Evolutionary conservation across 2,329 filamentous ascomycete genomes (phyloP), one percentile per base, ranked within the genome.

Genomic region (Pseudofabraea citricarpa): DNA sequence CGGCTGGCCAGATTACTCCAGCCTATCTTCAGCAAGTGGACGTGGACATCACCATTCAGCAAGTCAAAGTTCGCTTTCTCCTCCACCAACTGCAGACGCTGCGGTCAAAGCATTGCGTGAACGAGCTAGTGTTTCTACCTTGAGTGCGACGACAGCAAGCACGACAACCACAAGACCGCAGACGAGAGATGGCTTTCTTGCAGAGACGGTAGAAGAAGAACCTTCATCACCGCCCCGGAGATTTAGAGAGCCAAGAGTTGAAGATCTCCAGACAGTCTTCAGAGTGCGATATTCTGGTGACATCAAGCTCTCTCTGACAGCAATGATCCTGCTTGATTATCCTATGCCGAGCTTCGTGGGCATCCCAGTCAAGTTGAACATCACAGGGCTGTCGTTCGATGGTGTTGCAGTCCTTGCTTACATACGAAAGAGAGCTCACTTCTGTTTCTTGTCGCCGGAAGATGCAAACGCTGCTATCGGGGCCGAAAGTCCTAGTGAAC

Each of bases 331-430:
- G 23, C 81, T 98, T 24, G 93, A 98, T 66, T 98, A 98, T 63
- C 93, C 93, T 1, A 97, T 97, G 88, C 90, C 90, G 31, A 95
- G 88, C 69, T 98, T 98, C 59, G 91, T 97, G 2, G 90, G 90
- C 10, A 91, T 98, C 48, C 93, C 93, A 1, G 76, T 98, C 36
- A 91, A 93, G 64, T 74, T 98, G 20, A 95, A 91, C 63, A 94
- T 98, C 54, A 97, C 93, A 1, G 93, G 93, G 0, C 68, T 98
- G 47, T 90, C 87, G 0, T 98, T 98, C 66, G 91, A 98, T 61
- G 93, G 93, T 1, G 87, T 97, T 8, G 91, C 90, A 1, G 87
- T 97, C 36, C 67, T 96, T 45, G 93, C 93, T 8, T 85, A 95
- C 64, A 95, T 97, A 52, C 83, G 90, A 51, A 89, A 86, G 64